Percentiles rank a stretch among this genome's conserved stretches.
phyloP scores from a whole-genome alignment of 2,329 filamentous ascomycete species.

The Talaromyces sp. region DNA sequence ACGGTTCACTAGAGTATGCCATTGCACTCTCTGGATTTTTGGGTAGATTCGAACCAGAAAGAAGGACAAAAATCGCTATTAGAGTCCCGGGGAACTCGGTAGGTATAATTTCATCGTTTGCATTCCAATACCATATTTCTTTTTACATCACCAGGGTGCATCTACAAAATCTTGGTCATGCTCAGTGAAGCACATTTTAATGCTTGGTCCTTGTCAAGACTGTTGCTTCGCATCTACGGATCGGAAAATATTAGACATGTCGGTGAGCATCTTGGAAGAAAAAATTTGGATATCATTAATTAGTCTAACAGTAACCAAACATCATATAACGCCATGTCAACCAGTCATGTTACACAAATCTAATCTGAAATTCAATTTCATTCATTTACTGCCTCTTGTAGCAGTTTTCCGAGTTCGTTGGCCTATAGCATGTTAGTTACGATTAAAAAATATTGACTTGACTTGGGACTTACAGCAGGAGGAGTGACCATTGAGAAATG shows the following conservation, averaged over 20 bases:
- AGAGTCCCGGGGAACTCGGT: neutral
- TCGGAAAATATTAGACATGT: neutral
- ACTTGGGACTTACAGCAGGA: neutral
- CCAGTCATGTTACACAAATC: neutral
- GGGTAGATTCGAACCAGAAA: too few species aligned
- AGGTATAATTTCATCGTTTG: neutral
- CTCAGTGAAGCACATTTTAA: too few species aligned
- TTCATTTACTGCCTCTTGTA: neutral
- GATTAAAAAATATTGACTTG: neutral
- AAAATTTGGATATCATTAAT: neutral
- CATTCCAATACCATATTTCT: neutral
- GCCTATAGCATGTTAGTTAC: neutral
- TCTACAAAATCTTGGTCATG: too few species aligned
- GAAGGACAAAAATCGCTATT: too few species aligned
- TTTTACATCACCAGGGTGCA: neutral
- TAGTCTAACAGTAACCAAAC: neutral
- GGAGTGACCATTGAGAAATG: neutral
- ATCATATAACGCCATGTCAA: neutral
- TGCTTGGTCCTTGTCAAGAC: too few species aligned
- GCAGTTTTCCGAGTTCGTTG: neutral
- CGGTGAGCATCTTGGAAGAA: neutral
- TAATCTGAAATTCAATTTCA: neutral
- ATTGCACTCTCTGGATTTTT: neutral
- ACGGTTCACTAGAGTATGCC: neutral
- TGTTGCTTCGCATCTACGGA: neutral